Evolutionary conservation across 2,329 filamentous ascomycete species (phyloP).

Genomic region (Chalaropsis ovoidea): DNA sequence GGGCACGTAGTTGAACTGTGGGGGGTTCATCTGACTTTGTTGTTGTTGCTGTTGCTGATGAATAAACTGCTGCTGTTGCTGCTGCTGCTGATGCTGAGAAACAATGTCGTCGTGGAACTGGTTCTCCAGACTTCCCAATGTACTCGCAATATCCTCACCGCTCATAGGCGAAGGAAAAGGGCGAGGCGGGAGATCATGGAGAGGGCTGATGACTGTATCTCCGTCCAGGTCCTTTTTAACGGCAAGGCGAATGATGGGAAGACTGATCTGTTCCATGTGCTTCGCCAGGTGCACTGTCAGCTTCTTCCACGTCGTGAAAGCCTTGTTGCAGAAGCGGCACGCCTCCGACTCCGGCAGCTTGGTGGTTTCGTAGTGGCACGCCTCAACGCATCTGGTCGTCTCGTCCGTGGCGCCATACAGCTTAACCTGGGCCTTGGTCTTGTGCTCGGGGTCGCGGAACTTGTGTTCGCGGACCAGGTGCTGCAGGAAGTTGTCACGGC

Average conservation of each 20-base stretch:
- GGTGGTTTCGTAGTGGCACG: constrained; percentile 60
- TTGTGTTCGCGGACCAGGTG: constrained; percentile 90
- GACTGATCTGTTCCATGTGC: constrained; percentile 85
- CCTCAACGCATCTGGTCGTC: constrained; percentile 68
- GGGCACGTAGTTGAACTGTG: background rate
- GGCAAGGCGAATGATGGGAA: constrained; percentile 62
- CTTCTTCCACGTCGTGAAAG: constrained; percentile 81
- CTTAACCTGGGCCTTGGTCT: constrained; percentile 59
- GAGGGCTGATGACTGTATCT: constrained; percentile 58
- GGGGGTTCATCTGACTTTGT: background rate
- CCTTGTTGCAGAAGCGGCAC: constrained; percentile 77
- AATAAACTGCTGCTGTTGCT: background rate
- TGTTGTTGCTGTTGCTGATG: background rate
- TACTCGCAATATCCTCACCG: constrained; percentile 26
- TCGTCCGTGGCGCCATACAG: constrained; percentile 48
- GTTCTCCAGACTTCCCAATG: background rate
- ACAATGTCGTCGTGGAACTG: background rate
- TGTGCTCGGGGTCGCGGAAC: constrained; percentile 67
- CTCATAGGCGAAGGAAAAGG: constrained; percentile 23
- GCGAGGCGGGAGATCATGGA: constrained; percentile 47
- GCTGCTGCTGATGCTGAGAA: background rate
- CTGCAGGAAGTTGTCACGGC: constrained; percentile 86
- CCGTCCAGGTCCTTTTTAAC: constrained; percentile 42
- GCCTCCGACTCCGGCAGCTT: constrained; percentile 62
- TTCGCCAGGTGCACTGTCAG: constrained; percentile 85